Evolutionary conservation across 192 early-diverging fungal genomes (phyloP), one percentile per base, ranked within the genome.

Genomic region (Coemansia asiatica): DNA sequence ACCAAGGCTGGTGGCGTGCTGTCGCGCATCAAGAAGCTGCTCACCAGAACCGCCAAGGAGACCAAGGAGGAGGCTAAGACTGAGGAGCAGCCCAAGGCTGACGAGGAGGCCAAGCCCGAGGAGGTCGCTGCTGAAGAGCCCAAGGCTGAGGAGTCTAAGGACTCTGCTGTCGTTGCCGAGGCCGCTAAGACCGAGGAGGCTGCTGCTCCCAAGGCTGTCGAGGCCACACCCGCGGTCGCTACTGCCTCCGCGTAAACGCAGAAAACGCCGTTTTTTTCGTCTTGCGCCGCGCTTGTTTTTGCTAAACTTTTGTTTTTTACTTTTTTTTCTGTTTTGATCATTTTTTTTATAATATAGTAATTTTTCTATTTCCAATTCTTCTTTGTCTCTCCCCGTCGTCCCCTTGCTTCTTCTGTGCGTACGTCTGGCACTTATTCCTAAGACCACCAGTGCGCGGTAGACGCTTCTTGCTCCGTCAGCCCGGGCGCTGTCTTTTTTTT

Each of bases 191-290:
- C 31, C 16, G 46, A 59, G 44, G 61, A 40, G 51, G 53, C 15
- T 2, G 61, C 61, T 33, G 61, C 65, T n/a, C 65, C 61, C 26
- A 62, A 47, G 65, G 60, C 67, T 22, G 56, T 50, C 38, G 70
- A 71, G 66, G 62, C 59, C 40, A 66, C 66, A 26, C 69, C 75
- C 57, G 66, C 72, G 6, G 61, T 70, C 25, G 69, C 69, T 49
- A 72, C 72, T 61, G 78, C 78, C 50, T 72, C 78, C 60, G 78
- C 78, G 55, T 81, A 81, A 78, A 55, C 58, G 55, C 64, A 66
- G 64, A 44, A 56, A 56, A 46, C 64, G 55, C 55, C 29, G 31
- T 58, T 50, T 56, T 50, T 56, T 50, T n/a, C 54, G 51, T 38
- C 38, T 66, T 58, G 55, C 40, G 44, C 54, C 44, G 56, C 54